Percentiles rank a stretch among this genome's conserved stretches.
These are phyloP conservation scores for Ottelia alismoides DNA, from an alignment of 106 monocot genomes.

Conservation along the genomic window DNA sequence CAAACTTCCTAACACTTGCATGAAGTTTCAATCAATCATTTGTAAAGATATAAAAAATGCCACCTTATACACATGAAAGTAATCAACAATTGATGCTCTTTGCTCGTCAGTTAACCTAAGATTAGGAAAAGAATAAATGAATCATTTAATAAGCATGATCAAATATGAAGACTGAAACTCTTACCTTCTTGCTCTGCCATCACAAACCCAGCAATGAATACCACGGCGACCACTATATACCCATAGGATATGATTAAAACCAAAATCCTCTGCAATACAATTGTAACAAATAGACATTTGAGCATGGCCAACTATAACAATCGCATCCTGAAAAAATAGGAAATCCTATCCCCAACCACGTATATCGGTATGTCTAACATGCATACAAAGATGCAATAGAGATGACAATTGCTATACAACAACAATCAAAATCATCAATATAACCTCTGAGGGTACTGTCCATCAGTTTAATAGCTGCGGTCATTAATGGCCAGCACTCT, in stretches of 20 bases:
- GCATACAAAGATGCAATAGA: too few species aligned
- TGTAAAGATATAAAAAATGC: too few species aligned
- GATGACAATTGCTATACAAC: too few species aligned
- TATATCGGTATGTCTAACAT: too few species aligned
- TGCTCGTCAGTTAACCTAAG: slow-evolving; percentile 81
- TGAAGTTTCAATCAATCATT: too few species aligned
- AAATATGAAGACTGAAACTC: not conserved
- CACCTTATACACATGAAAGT: slow-evolving; percentile 89
- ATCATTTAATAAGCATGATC: not conserved
- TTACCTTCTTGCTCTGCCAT: slow-evolving; percentile 90
- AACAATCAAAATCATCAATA: too few species aligned
- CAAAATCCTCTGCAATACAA: slow-evolving; percentile 99
- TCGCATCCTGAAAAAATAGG: too few species aligned
- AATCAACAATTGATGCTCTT: slow-evolving; percentile 77
- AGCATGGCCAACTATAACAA: too few species aligned
- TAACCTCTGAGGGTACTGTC: slow-evolving; percentile 84
- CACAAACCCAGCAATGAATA: slow-evolving; percentile 99
- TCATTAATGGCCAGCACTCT: slow-evolving; percentile 97
- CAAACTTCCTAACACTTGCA: too few species aligned
- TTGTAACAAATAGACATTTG: too few species aligned
- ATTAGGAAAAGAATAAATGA: not conserved
- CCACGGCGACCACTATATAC: slow-evolving; percentile 98
- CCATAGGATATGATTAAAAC: slow-evolving; percentile 95
- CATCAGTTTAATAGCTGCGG: slow-evolving; percentile 86
- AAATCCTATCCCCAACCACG: too few species aligned